Evolutionary conservation across 441 rosid species (phyloP).

Genomic region (Gossypium davidsonii): DNA sequence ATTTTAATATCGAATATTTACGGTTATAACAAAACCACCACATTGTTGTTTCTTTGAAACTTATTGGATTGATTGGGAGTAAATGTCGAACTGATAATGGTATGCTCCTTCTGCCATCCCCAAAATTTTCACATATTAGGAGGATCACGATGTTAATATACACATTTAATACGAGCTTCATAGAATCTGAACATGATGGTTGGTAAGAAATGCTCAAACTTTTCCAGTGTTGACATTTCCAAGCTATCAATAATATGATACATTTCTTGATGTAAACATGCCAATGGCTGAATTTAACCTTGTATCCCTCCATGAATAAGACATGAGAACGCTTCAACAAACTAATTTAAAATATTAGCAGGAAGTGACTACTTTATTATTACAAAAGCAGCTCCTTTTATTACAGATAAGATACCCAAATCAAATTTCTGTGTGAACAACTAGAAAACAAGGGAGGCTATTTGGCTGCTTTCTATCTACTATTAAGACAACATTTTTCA

Average conservation of each 20-base stretch:
- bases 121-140: too few relatives aligned
- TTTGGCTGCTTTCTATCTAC: not conserved
- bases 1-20: too few relatives aligned
- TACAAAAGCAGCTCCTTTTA: not conserved
- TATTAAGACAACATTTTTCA: not conserved
- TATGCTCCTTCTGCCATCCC: too few relatives aligned
- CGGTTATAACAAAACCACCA: too few relatives aligned
- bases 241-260: not conserved
- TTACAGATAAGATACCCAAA: not conserved
- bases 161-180: too few relatives aligned
- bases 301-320: not conserved
- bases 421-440: not conserved
- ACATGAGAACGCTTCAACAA: not conserved
- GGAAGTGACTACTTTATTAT: not conserved
- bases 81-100: too few relatives aligned
- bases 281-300: not conserved
- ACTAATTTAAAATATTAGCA: not conserved
- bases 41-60: too few relatives aligned
- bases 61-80: too few relatives aligned
- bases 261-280: constrained; percentile 3
- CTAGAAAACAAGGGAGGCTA: not conserved
- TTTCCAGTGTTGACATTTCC: not conserved
- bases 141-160: too few relatives aligned
- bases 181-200: not conserved
- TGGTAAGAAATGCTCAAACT: not conserved